Evolutionary conservation across 768 basidiomycete species (phyloP), one percentile per base, ranked within the genome.

Genomic region (Xerocomellus amylosporus): DNA sequence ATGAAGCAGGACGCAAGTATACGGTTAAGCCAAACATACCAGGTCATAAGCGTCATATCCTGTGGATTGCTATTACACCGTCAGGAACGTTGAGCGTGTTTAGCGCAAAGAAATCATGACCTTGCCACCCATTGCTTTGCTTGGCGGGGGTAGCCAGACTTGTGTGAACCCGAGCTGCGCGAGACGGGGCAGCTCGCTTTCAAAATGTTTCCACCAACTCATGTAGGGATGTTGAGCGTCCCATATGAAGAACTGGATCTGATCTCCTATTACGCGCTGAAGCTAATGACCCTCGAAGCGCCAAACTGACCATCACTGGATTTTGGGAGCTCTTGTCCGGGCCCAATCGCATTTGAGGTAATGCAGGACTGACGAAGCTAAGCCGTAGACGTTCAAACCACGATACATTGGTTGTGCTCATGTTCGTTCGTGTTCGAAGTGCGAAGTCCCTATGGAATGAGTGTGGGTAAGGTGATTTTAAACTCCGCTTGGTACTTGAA

Each of bases 241-340:
- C 91, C 91, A 93, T 14, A 89, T 90, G 63, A 91, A 93, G 71
- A 90, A 93, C 69, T 93, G 90, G 28, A 92, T 70, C 90, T 82
- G 50, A 37, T 42, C 7, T 19, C 15, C 46, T 44, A 12, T 54
- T 31, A 54, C 15, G 28, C 4, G 34, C 39, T 45, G 30, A 46
- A 33, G 46, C 14, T 10, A 30, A 49, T 36, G 5, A 38, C 1
- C 15, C 13, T 50, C 33, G 12, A 53, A 53, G 30, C 26, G 36
- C 13, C 13, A 34, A 30, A 63, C 78, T 57, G 65, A 88, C 88
- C 88, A 90, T 88, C 22, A 87, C 68, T 20, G 86, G 78, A 66
- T 89, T 90, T 30, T 75, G 67, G 17, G 74, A 54, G 42, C 63
- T 69, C 8, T 68, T 72, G 22, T 79, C 74, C 19, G 84, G 82